These are phyloP conservation scores for Fraxinus americana DNA, from an alignment of 257 asterid genomes.

Conservation along the genomic window DNA sequence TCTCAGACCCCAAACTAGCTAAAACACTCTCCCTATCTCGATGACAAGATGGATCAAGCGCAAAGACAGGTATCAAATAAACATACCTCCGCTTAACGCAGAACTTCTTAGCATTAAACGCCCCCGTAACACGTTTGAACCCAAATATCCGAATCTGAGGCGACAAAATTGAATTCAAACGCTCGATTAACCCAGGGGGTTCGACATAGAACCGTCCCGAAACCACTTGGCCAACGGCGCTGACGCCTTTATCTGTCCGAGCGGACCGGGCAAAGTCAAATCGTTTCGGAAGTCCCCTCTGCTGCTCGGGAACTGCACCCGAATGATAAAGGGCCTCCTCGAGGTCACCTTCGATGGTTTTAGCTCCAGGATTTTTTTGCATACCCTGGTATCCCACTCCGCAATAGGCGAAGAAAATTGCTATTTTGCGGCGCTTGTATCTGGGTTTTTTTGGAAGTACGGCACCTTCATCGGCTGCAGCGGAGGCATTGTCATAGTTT, in stretches of 20 bases:
- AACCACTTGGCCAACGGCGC: slow-evolving; percentile 98
- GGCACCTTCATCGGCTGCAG: slow-evolving; percentile 15
- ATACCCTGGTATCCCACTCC: slow-evolving; percentile 98
- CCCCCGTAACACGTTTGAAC: slow-evolving; percentile 63
- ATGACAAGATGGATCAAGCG: slow-evolving; percentile 81
- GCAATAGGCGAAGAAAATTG: slow-evolving; percentile 86
- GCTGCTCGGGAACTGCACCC: slow-evolving; percentile 86
- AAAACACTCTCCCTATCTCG: slow-evolving; percentile 86
- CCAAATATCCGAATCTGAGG: slow-evolving; percentile 84
- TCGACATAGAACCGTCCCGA: slow-evolving; percentile 86
- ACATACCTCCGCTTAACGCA: slow-evolving; percentile 92
- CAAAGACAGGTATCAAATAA: slow-evolving; percentile 83
- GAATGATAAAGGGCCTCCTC: slow-evolving; percentile 83
- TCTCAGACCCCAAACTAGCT: slow-evolving; percentile 75
- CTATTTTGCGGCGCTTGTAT: slow-evolving; percentile 90
- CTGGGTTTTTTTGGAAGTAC: slow-evolving; percentile 38
- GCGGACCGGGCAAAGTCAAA: slow-evolving; percentile 93
- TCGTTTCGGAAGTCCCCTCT: slow-evolving; percentile 59
- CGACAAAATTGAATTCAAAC: slow-evolving; percentile 61
- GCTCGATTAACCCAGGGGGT: slow-evolving; percentile 83
- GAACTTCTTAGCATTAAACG: slow-evolving; percentile 91
- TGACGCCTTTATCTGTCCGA: slow-evolving; percentile 91
- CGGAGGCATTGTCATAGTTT: slow-evolving; percentile 26
- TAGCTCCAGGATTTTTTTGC: slow-evolving; percentile 99
- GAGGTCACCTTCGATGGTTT: slow-evolving; percentile 94